Percentiles rank a stretch among this genome's conserved stretches.
Conservation (phyloP, 805 yeast genomes). For the Schwanniomyces occidentalis region DNA sequence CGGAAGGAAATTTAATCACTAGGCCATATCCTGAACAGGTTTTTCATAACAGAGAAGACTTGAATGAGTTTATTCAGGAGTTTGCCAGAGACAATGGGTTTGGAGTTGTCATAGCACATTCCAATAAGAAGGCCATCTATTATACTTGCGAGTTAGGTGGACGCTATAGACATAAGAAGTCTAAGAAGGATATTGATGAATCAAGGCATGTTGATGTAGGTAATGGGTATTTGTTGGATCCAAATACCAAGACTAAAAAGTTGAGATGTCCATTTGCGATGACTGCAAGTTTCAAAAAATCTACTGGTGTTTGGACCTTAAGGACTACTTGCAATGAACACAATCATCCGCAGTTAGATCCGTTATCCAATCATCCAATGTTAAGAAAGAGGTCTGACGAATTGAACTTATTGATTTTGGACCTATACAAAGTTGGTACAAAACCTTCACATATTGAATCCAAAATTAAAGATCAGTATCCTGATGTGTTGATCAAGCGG, state of each 20-base stretch:
- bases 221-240: constrained; percentile 37
- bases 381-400: constrained; percentile 53
- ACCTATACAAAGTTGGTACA: constrained; percentile 54
- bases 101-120: constrained; percentile 60
- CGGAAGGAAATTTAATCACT: constrained; percentile 52
- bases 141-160: constrained; percentile 63
- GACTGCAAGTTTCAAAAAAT: constrained; percentile 55
- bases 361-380: constrained; percentile 57
- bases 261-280: constrained; percentile 59
- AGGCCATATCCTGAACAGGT: constrained; percentile 55
- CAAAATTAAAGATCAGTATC: constrained; percentile 51
- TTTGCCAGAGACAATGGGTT: constrained; percentile 59
- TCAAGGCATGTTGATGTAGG: constrained; percentile 27
- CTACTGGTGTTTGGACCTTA: constrained; percentile 51
- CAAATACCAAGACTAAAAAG: constrained; percentile 49
- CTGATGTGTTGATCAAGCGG: constrained; percentile 54
- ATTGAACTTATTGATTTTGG: constrained; percentile 51
- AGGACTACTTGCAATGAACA: constrained; percentile 57
- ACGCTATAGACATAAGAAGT: constrained; percentile 51
- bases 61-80: constrained; percentile 54
- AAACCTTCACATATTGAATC: constrained; percentile 56
- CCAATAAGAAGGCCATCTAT: constrained; percentile 58
- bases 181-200: constrained; percentile 23
- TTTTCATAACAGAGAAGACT: constrained; percentile 49
- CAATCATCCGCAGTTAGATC: constrained; percentile 59